Percentiles rank a stretch among this genome's conserved stretches.
Evolutionary conservation across 257 asterid genomes (phyloP).

Genomic region (Scutellaria barbata): DNA sequence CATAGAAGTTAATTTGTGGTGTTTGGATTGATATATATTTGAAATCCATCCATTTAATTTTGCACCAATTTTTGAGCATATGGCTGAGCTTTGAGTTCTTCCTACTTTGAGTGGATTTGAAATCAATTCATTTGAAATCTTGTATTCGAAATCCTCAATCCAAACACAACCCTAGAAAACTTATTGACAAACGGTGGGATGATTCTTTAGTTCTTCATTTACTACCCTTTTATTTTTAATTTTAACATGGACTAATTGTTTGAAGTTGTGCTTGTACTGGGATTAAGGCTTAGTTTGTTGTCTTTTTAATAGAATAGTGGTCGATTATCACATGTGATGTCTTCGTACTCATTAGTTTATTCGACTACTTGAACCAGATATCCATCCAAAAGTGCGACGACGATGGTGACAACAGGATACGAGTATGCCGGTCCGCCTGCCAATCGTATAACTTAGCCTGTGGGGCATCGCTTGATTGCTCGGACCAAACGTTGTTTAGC

Average conservation of each 20-base stretch:
- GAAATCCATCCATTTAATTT: too few relatives aligned
- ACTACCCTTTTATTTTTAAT: background rate
- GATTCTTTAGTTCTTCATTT: background rate
- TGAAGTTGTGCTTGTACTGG: background rate
- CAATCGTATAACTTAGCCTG: constrained; percentile 90
- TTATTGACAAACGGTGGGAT: too few relatives aligned
- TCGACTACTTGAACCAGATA: constrained; percentile 57
- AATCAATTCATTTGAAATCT: too few relatives aligned
- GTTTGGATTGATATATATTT: background rate
- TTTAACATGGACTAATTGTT: background rate
- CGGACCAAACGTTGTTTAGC: constrained; percentile 94
- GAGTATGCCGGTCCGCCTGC: constrained; percentile 98
- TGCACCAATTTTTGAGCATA: too few relatives aligned
- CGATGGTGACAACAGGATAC: constrained; percentile 87
- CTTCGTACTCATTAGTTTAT: constrained; percentile 15
- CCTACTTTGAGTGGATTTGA: too few relatives aligned
- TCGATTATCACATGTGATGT: background rate
- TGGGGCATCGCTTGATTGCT: constrained; percentile 97
- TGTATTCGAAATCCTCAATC: too few relatives aligned
- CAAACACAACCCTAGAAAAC: too few relatives aligned
- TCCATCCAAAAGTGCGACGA: constrained; percentile 92
- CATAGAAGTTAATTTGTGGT: background rate
- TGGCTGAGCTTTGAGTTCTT: too few relatives aligned
- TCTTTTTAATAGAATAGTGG: background rate
- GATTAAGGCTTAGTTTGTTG: too few relatives aligned